These are phyloP conservation scores for Sporothrix euskadiensis DNA, from an alignment of 2,329 filamentous ascomycete genomes.

Conservation along the genomic window DNA sequence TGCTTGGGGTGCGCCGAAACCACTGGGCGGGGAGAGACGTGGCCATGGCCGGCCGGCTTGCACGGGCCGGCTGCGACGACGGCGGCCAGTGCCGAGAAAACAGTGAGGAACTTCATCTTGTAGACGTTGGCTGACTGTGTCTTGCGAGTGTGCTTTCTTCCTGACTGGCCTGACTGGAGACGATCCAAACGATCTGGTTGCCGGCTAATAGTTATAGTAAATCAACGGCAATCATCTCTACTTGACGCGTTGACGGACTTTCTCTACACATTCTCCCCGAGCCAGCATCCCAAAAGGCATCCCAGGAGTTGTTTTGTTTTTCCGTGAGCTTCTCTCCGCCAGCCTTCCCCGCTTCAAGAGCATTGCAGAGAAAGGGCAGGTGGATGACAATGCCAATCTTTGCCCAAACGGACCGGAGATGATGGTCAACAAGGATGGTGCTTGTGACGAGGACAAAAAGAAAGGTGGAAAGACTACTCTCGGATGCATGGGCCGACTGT, in stretches of 20 bases:
- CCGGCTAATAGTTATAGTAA: slow-evolving; percentile 10
- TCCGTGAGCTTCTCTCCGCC: neutral
- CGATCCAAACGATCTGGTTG: neutral
- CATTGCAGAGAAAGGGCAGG: neutral
- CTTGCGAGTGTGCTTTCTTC: too few relatives aligned
- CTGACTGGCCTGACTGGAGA: too few relatives aligned
- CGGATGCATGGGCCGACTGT: slow-evolving; percentile 11
- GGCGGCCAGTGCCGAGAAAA: neutral
- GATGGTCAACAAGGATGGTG: neutral
- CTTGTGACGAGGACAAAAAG: neutral
- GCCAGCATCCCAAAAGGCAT: neutral
- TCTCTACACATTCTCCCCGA: neutral
- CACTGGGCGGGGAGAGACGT: slow-evolving; percentile 31
- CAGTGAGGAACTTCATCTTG: slow-evolving; percentile 1
- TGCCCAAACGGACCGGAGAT: neutral
- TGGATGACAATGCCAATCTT: neutral
- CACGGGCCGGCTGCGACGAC: slow-evolving; percentile 18
- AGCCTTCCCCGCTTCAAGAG: neutral
- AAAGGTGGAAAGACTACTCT: neutral
- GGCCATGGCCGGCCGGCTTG: slow-evolving; percentile 16
- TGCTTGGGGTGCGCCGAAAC: slow-evolving; percentile 33
- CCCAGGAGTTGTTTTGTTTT: neutral
- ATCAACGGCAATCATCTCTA: neutral
- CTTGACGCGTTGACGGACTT: neutral
- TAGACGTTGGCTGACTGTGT: neutral